Conservation (phyloP, 1,139 yeast species). For the Insectozyma bohioensis region DNA sequence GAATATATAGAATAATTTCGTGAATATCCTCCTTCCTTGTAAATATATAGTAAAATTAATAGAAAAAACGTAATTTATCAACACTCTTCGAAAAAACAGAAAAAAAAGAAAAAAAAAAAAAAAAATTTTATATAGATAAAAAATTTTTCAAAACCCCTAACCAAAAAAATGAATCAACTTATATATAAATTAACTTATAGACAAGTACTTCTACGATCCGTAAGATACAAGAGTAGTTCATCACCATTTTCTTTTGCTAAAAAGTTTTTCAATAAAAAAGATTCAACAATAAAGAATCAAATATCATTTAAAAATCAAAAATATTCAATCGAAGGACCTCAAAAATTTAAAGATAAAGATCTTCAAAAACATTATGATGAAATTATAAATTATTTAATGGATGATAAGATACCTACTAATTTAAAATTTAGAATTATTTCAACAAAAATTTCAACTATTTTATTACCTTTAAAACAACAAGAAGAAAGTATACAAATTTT, state of each 20-base stretch:
- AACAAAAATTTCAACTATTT: too few species aligned
- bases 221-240: background rate
- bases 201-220: constrained; percentile 1
- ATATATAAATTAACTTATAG: too few species aligned
- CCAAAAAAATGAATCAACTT: too few species aligned
- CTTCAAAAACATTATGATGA: constrained; percentile 8
- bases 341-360: constrained; percentile 5
- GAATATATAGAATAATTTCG: background rate
- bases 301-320: constrained; percentile 1
- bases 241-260: constrained; percentile 1
- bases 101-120: too few species aligned
- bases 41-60: background rate
- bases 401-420: constrained; percentile 4
- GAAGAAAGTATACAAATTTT: constrained; percentile 7
- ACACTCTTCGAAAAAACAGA: background rate
- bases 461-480: too few species aligned
- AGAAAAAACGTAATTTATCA: background rate
- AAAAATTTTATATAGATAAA: too few species aligned
- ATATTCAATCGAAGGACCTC: constrained; percentile 11
- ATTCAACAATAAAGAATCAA: background rate
- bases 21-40: too few species aligned
- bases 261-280: too few species aligned
- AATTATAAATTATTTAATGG: constrained; percentile 6
- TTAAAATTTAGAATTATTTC: constrained; percentile 6
- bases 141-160: too few species aligned